Conservation (phyloP, 1,284 basidiomycete species). For the Pseudozyma sp. region DNA sequence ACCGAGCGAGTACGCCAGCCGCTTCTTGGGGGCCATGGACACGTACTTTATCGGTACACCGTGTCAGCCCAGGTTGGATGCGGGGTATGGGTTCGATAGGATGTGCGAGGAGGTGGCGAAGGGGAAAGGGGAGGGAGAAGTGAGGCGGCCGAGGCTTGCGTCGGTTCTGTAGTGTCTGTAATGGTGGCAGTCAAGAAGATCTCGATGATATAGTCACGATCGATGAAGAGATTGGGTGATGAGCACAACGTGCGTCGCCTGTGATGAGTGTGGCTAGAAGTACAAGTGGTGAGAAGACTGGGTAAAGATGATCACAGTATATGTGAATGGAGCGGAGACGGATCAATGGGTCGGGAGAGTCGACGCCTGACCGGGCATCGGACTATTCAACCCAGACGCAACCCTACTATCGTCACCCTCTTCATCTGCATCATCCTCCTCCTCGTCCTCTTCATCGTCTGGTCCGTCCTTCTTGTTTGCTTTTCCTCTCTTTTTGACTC, state of each 20-base stretch:
- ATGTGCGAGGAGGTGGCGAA: conserved; percentile 28
- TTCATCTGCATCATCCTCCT: background rate
- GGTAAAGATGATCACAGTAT: background rate
- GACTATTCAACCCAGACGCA: conserved; percentile 8
- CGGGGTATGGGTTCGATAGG: conserved; percentile 38
- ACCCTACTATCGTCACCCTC: conserved; percentile 4
- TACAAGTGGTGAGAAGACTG: background rate
- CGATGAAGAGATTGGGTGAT: too few relatives aligned
- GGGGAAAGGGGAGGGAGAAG: background rate
- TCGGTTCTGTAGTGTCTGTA: conserved; percentile 23
- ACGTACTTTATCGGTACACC: conserved; percentile 57
- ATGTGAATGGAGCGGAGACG: background rate
- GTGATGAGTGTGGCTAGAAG: background rate
- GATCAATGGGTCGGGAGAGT: conserved; percentile 5
- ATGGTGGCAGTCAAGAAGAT: too few relatives aligned
- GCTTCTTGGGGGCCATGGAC: conserved; percentile 54
- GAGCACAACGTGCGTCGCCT: too few relatives aligned
- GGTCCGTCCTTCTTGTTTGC: conserved; percentile 2
- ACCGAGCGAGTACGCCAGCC: conserved; percentile 57
- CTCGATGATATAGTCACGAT: too few relatives aligned
- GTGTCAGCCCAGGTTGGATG: conserved; percentile 39
- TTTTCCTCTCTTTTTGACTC: conserved; percentile 5
- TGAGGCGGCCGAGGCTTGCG: conserved; percentile 17
- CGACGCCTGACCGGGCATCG: background rate
- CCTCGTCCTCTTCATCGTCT: background rate